Evolutionary conservation across 192 early-diverging fungal species (phyloP).

Genomic region (Backusella parvicylindrica): DNA sequence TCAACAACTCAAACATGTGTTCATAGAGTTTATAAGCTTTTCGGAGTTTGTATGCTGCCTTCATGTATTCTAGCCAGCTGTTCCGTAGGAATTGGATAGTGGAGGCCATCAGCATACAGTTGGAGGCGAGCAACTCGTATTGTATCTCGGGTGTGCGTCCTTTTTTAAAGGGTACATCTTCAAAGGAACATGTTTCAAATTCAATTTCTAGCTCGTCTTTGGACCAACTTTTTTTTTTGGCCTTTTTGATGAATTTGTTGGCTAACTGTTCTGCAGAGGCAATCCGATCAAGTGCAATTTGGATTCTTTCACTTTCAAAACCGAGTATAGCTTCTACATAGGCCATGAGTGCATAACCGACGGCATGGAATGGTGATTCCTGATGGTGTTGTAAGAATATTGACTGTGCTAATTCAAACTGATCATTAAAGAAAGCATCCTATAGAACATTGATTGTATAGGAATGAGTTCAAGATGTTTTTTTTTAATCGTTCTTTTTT

Average conservation of each 20-base stretch:
- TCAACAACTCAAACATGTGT: conserved; percentile 29
- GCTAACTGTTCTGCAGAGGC: conserved; percentile 17
- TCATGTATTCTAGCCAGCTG: conserved; percentile 36
- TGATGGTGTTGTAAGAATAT: conserved; percentile 25
- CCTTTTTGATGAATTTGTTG: conserved; percentile 11
- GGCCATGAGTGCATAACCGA: conserved; percentile 35
- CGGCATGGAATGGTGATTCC: conserved; percentile 36
- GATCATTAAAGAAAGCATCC: conserved; percentile 38
- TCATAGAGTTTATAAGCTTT: conserved; percentile 37
- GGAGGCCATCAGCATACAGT: conserved; percentile 38
- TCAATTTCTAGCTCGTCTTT: neutral
- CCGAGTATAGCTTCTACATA: conserved; percentile 39
- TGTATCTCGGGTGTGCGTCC: conserved; percentile 7
- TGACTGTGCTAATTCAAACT: conserved; percentile 28
- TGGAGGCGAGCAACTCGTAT: conserved; percentile 30
- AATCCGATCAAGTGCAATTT: conserved; percentile 25
- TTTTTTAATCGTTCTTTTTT: neutral
- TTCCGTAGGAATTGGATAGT: conserved; percentile 34
- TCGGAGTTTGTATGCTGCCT: conserved; percentile 33
- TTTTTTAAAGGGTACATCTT: neutral
- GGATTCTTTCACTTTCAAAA: conserved; percentile 28
- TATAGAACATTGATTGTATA: neutral
- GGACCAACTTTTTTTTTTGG: neutral
- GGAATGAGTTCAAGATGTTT: neutral
- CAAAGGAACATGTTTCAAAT: neutral